Evolutionary conservation across 371 early-diverging fungal genomes (phyloP).

Genomic region (Mucor velutinosus): DNA sequence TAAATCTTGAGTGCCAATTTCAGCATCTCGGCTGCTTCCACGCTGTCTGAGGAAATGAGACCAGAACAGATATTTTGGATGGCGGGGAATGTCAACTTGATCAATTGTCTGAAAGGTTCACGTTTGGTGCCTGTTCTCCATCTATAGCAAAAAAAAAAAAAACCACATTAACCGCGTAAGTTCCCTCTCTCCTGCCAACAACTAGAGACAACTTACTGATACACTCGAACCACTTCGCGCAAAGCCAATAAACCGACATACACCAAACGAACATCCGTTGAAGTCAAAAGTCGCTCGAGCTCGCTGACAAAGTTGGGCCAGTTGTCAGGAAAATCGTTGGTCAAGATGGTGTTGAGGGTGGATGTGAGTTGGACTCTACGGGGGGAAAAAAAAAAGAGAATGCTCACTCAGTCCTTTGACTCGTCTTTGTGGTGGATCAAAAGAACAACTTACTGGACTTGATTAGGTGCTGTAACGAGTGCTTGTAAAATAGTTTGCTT

Average conservation of each 20-base stretch:
- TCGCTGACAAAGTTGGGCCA: constrained; percentile 84
- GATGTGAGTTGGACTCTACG: constrained; percentile 78
- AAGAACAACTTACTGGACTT: constrained; percentile 63
- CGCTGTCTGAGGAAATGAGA: constrained; percentile 56
- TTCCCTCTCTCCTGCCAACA: background rate
- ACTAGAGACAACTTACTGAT: constrained; percentile 63
- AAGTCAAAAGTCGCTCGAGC: constrained; percentile 64
- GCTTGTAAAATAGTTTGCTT: constrained; percentile 79
- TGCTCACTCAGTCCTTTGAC: background rate
- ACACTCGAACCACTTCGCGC: constrained; percentile 79
- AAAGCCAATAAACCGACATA: constrained; percentile 80
- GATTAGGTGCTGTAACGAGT: constrained; percentile 69
- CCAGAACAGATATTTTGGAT: constrained; percentile 71
- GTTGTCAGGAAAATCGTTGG: constrained; percentile 76
- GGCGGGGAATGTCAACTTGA: constrained; percentile 72
- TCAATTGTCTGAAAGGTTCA: constrained; percentile 65
- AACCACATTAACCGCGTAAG: background rate
- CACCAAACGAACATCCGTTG: constrained; percentile 67
- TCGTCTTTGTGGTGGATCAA: background rate
- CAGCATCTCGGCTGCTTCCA: constrained; percentile 82
- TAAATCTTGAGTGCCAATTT: constrained; percentile 83
- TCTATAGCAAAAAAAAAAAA: constrained; percentile 30
- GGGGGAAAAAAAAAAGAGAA: background rate
- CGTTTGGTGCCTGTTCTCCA: constrained; percentile 62
- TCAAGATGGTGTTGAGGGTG: constrained; percentile 69